phyloP scores from a whole-genome alignment of 1,139 yeast species.

The Spathaspora sp. region DNA sequence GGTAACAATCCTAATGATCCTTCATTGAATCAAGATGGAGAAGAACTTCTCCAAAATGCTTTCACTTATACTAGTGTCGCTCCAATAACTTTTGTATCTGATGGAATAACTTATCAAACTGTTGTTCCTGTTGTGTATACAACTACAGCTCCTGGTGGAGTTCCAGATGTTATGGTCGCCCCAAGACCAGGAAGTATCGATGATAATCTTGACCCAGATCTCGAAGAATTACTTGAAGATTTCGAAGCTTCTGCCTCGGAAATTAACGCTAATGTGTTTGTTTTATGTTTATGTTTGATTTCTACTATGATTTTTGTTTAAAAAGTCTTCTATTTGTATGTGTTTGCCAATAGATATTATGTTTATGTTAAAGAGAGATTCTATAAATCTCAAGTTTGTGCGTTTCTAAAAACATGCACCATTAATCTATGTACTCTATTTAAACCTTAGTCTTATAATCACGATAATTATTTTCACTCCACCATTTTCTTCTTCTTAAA shows the following conservation, averaged over 20 bases:
- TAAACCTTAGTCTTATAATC: neutral
- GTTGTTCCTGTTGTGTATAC: neutral
- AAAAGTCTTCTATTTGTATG: neutral
- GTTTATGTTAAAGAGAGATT: neutral
- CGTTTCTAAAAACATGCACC: too few species aligned
- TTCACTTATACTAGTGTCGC: neutral
- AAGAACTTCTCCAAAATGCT: neutral
- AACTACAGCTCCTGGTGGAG: neutral
- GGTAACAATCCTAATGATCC: neutral
- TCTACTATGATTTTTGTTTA: neutral
- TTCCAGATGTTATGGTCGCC: neutral
- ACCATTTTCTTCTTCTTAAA: slow-evolving; percentile 14
- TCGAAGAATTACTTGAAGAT: neutral
- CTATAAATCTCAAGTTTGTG: too few species aligned
- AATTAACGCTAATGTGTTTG: neutral
- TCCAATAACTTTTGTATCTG: neutral
- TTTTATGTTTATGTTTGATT: neutral
- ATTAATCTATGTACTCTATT: too few species aligned
- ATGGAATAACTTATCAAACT: neutral
- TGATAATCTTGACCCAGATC: neutral
- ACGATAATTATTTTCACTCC: slow-evolving; percentile 5
- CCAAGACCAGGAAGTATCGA: neutral
- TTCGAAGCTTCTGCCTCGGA: neutral
- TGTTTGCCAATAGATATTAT: neutral
- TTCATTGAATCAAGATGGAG: neutral